phyloP scores from a whole-genome alignment of 768 basidiomycete genomes.

The Hygrophoropsis aurantiaca region DNA sequence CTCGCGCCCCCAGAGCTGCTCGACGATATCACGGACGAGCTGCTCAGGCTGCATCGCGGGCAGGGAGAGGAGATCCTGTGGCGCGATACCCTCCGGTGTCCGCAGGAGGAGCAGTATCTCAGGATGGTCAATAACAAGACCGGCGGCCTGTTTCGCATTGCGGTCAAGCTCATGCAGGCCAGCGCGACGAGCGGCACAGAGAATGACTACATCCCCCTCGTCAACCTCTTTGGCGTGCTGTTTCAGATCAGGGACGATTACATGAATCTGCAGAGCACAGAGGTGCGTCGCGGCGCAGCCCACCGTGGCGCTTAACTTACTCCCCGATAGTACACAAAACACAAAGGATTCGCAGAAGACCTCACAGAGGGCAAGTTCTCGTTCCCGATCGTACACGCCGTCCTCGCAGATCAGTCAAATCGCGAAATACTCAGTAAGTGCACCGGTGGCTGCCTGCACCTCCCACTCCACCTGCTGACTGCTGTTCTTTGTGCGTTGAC shows the following conservation, averaged over 20 bases:
- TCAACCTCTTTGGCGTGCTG: slow-evolving; percentile 91
- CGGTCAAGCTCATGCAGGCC: slow-evolving; percentile 96
- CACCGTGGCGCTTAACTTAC: not conserved
- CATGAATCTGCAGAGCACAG: slow-evolving; percentile 87
- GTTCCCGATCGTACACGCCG: slow-evolving; percentile 75
- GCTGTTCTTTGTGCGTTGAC: not conserved
- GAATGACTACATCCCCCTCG: slow-evolving; percentile 89
- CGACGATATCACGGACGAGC: slow-evolving; percentile 56
- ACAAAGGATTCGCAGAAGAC: slow-evolving; percentile 72
- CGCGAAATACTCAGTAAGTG: slow-evolving; percentile 79
- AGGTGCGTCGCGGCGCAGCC: slow-evolving; percentile 45
- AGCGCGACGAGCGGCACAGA: slow-evolving; percentile 62
- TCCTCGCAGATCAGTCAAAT: slow-evolving; percentile 77
- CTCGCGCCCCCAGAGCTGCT: too few relatives aligned
- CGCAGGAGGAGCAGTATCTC: slow-evolving; percentile 93
- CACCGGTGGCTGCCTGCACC: not conserved
- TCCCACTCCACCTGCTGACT: not conserved
- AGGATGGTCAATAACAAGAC: slow-evolving; percentile 98
- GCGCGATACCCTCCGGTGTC: slow-evolving; percentile 89
- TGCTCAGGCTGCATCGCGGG: slow-evolving; percentile 88
- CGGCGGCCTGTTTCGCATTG: slow-evolving; percentile 88
- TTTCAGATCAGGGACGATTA: slow-evolving; percentile 98
- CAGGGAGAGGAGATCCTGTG: slow-evolving; percentile 95
- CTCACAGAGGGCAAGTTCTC: slow-evolving; percentile 82
- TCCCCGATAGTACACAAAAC: slow-evolving; percentile 55